phyloP scores from a whole-genome alignment of 2,329 filamentous ascomycete species.

The Aureobasidium sp. region DNA sequence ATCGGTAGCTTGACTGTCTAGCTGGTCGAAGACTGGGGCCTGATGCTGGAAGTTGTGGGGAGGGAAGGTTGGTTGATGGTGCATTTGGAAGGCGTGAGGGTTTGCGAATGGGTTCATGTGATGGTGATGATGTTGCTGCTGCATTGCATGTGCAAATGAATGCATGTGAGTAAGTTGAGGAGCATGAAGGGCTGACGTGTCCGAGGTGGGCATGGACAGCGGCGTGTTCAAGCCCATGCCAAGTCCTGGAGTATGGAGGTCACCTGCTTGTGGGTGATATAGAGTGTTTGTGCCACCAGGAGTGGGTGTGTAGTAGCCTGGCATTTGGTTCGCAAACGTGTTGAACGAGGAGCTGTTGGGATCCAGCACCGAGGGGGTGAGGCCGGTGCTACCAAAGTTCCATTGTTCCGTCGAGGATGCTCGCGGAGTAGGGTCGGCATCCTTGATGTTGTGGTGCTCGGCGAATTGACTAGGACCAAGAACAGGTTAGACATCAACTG shows the following conservation, averaged over 20 bases:
- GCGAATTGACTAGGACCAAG: constrained; percentile 31
- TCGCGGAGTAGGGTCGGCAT: constrained; percentile 75
- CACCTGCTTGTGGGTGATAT: constrained; percentile 67
- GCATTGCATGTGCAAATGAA: constrained; percentile 51
- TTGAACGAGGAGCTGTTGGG: constrained; percentile 74
- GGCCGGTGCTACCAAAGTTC: constrained; percentile 44
- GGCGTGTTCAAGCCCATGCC: constrained; percentile 65
- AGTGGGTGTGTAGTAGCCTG: constrained; percentile 82
- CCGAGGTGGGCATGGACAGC: constrained; percentile 67
- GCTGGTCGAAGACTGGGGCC: constrained; percentile 68
- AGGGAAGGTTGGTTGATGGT: constrained; percentile 52
- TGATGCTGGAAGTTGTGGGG: constrained; percentile 75
- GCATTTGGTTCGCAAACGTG: constrained; percentile 67
- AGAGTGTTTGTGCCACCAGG: constrained; percentile 71
- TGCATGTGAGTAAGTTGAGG: constrained; percentile 52
- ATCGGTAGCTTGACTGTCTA: constrained; percentile 55
- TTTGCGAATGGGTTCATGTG: constrained; percentile 46
- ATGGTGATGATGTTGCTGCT: constrained; percentile 51
- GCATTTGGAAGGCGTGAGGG: constrained; percentile 50
- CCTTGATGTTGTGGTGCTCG: constrained; percentile 50
- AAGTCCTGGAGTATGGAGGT: constrained; percentile 75
- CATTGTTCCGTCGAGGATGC: constrained; percentile 66
- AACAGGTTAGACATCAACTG: background rate
- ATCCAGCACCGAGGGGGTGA: constrained; percentile 83
- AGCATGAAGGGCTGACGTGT: constrained; percentile 51